Base-by-base conservation (phyloP, 768 basidiomycete genomes). In the Pisolithus orientalis region DNA sequence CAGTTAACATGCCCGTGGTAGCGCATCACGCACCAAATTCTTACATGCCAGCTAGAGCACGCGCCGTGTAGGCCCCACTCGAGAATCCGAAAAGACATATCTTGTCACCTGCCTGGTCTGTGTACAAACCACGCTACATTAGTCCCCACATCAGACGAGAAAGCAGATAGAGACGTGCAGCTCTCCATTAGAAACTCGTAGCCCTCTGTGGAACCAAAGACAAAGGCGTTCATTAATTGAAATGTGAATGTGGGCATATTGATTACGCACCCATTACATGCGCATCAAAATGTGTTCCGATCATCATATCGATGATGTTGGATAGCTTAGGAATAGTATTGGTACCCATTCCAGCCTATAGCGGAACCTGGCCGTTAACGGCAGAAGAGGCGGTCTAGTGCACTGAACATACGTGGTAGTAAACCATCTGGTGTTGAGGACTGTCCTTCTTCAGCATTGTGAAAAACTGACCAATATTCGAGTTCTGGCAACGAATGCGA, bases 31-130 rank as follows among this genome's bases (percentile, higher is more conserved):
- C 28, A 31, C 27, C 28, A 45, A n/a, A 45, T 7, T 14, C 77
- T 63, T 52, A 79, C 86, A 89, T 89, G 51, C 87, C 87, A 10
- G 82, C 86, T 11, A 87, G 71, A 3, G 84, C 85, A 45, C 87
- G 78, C 17, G 79, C 79, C 17, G 85, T 84, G 57, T 80, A 89
- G 44, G 85, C 85, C 14, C 87, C 87, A 51, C 89, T 73, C 3
- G 87, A 89, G 65, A 90, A 90, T 0, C 87, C 90, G 59, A 91
- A 90, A 3, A 92, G 72, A 61, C 78, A 89, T 4, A 92, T 85
- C 56, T 81, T 84, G 65, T 91, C 88, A 0, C 83, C 84, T n/a
- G 75, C 74, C 34, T 79, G 69, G 51, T 86, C 84, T 86, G 21
- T 14, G 49, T 32, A 48, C 34, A 46, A 45, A 31, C 9, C 24